Conservation (phyloP, 2,329 filamentous ascomycete genomes). For the Penicillium sp. region DNA sequence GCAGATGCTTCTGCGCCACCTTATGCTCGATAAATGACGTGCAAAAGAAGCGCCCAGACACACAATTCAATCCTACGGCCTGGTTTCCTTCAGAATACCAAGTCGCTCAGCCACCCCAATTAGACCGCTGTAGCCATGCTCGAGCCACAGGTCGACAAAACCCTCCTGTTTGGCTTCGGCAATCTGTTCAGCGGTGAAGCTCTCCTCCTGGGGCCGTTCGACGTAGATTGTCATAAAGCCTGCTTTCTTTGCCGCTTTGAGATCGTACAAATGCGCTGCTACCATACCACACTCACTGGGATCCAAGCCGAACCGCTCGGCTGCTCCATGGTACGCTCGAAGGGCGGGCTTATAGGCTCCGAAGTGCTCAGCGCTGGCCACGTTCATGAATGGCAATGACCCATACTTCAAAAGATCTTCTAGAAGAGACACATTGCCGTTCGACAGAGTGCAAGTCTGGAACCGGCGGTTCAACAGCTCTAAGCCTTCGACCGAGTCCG, state of each 20-base stretch:
- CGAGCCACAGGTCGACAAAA: too few species aligned
- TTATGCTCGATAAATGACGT: too few species aligned
- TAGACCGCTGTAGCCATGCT: too few species aligned
- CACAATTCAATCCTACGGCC: too few species aligned
- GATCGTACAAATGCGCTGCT: conserved; percentile 63
- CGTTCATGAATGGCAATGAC: conserved; percentile 51
- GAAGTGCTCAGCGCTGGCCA: conserved; percentile 64
- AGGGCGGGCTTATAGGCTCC: conserved; percentile 65
- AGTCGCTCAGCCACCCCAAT: too few species aligned
- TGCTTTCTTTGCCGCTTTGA: conserved; percentile 56
- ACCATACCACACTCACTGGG: conserved; percentile 64
- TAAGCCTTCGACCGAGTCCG: conserved; percentile 52
- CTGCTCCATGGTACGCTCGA: conserved; percentile 61
- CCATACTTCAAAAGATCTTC: conserved; percentile 54
- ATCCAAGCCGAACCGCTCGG: conserved; percentile 47
- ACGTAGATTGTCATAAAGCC: conserved; percentile 66
- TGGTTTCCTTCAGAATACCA: too few species aligned
- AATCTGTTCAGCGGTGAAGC: too few species aligned
- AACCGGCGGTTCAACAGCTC: conserved; percentile 48
- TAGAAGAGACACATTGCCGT: conserved; percentile 61
- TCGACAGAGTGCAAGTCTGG: conserved; percentile 60
- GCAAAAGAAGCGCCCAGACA: too few species aligned
- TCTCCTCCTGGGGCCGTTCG: too few species aligned
- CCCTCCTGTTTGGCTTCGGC: too few species aligned
- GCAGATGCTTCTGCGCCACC: too few species aligned